Evolutionary conservation across 2,329 filamentous ascomycete species (phyloP).

Genomic region (Colletotrichum coccodes): DNA sequence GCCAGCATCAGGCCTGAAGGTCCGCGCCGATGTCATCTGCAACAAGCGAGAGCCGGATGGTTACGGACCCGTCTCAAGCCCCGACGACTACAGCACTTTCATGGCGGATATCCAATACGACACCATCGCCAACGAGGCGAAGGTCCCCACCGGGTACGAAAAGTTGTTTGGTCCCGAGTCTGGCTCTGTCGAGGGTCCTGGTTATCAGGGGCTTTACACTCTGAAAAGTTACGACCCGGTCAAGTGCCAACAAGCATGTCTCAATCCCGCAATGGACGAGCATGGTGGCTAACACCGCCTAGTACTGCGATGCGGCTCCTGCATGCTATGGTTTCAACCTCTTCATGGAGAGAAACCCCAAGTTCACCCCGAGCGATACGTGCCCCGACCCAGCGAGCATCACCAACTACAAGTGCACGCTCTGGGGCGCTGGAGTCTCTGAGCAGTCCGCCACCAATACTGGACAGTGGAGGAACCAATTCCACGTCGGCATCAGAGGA

Average conservation of each 20-base stretch:
- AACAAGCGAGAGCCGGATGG: slow-evolving; percentile 4
- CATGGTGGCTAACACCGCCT: not conserved
- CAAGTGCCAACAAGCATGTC: slow-evolving; percentile 21
- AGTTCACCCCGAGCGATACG: not conserved
- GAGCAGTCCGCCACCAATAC: slow-evolving; percentile 18
- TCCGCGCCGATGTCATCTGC: not conserved
- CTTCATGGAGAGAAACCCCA: slow-evolving; percentile 22
- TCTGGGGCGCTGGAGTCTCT: slow-evolving; percentile 6
- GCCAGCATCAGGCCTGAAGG: not conserved
- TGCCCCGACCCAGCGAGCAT: slow-evolving; percentile 19
- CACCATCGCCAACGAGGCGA: not conserved
- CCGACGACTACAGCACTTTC: slow-evolving; percentile 14
- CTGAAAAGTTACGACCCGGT: slow-evolving; percentile 5
- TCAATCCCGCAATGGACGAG: not conserved
- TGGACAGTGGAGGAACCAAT: slow-evolving; percentile 27
- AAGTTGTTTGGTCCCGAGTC: too few species aligned
- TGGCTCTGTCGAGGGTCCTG: not conserved
- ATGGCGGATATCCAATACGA: not conserved
- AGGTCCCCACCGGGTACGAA: not conserved
- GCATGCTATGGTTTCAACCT: slow-evolving; percentile 24
- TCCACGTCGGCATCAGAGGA: slow-evolving; percentile 29
- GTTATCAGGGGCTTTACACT: slow-evolving; percentile 10
- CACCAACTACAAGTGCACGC: slow-evolving; percentile 21
- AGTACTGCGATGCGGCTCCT: slow-evolving; percentile 27
- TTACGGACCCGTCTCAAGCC: not conserved